A percentile compares a stretch with the other conserved stretches of the same genome.
Evolutionary conservation across 2,329 filamentous ascomycete species (phyloP).

Genomic region (Nannizziopsis arthrosporioides): DNA sequence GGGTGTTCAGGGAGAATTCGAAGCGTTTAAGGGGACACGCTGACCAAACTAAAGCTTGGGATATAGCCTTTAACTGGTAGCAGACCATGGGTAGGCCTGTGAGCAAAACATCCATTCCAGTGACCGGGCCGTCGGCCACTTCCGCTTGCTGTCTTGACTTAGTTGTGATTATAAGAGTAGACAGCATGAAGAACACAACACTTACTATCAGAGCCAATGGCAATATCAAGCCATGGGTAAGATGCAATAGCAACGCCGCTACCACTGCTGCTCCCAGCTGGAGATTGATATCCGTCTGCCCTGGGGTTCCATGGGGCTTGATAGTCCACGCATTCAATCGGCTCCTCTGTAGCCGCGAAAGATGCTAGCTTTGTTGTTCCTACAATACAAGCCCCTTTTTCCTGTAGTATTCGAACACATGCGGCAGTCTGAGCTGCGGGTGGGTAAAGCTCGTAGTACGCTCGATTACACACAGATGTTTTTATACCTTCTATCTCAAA

Average conservation of each 20-base stretch:
- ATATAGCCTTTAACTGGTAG: not conserved
- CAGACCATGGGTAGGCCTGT: not conserved
- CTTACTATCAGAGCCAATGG: constrained; percentile 21
- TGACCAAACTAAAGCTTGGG: not conserved
- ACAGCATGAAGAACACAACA: not conserved
- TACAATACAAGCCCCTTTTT: constrained; percentile 44
- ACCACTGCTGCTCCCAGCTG: constrained; percentile 18
- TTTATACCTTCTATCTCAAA: not conserved
- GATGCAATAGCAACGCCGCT: constrained; percentile 21
- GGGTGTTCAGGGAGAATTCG: no score
- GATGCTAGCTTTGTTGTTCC: constrained; percentile 28
- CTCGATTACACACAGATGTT: not conserved
- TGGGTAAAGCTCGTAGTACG: not conserved
- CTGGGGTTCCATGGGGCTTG: constrained; percentile 31
- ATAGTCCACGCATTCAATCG: constrained; percentile 27
- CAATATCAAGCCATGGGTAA: constrained; percentile 27
- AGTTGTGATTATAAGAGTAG: not conserved
- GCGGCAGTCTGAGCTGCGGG: not conserved
- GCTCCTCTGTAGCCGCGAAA: constrained; percentile 26
- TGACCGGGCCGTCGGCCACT: not conserved
- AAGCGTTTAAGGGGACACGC: not conserved
- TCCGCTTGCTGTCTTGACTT: not conserved
- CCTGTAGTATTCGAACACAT: constrained; percentile 43
- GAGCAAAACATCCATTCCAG: not conserved
- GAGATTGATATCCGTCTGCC: constrained; percentile 27